Evolutionary conservation across 345 rosid species (phyloP), one percentile per base, ranked within the genome.

Genomic region (Rubroshorea leprosula): DNA sequence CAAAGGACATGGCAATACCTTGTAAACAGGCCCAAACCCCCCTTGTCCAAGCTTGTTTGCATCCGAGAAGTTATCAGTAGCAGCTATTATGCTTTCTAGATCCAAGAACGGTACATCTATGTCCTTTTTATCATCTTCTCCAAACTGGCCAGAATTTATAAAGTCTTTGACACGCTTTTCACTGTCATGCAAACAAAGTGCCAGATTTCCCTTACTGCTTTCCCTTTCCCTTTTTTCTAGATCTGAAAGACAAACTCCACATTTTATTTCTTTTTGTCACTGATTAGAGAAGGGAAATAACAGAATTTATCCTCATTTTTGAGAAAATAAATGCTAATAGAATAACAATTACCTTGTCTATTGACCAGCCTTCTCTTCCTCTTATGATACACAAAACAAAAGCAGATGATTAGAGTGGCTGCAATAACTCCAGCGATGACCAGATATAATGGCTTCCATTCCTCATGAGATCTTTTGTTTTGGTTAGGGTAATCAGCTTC

Each of bases 11-110:
- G 23, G 45, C 8, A 54, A 3, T 64, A 79, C 94, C 80, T 76
- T 83, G 72, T 85, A 85, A 66, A 88, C 96, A 5, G 80, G 83
- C 44, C 96, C 93, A 62, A 78, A 88, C 17, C 94, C 88, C n/a
- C 93, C 96, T 63, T 82, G 84, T 19, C 96, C 93, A 22, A 81
- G 77, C 68, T 77, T 85, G 74, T 83, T 88, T 49, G 74, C 83
- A 5, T 45, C 62, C 5, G 96, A 72, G 77, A 87, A 90, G 60
- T 65, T 75, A 11, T 77, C 54, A 3, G 97, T 90, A n/a, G 96
- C 90, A 41, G 31, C 50, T 62, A 44, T 46, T 23, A 63, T 57
- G 64, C 55, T 57, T 35, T 63, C 68, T 27, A 63, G 45, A 29
- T 69, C 56, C 57, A 62, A 57, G 45, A 43, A 63, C 26, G 64